Evolutionary conservation across 257 asterid genomes (phyloP).

Genomic region (Forsythia viridissima): DNA sequence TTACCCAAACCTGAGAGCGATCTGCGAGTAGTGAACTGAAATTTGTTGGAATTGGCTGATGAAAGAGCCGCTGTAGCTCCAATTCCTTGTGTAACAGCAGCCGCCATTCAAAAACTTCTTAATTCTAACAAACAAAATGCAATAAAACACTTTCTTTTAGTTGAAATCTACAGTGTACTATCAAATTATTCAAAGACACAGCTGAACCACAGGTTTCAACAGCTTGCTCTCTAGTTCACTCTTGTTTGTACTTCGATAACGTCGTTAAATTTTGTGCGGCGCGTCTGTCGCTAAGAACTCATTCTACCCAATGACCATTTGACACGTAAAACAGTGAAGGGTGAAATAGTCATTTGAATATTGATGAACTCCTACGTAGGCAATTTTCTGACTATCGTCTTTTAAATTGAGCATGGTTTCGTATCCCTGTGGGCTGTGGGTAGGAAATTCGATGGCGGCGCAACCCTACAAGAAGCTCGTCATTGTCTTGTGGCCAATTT

Average conservation of each 20-base stretch:
- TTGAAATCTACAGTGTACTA: constrained; percentile 10
- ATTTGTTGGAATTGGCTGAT: constrained; percentile 40
- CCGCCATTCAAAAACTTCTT: constrained; percentile 31
- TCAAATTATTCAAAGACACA: not conserved
- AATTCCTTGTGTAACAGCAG: constrained; percentile 47
- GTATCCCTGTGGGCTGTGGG: too few relatives aligned
- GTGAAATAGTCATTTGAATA: not conserved
- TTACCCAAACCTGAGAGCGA: constrained; percentile 41
- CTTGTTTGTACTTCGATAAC: constrained; percentile 16
- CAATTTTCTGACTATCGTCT: too few relatives aligned
- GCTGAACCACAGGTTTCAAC: constrained; percentile 37
- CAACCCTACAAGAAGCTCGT: too few relatives aligned
- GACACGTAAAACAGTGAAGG: constrained; percentile 10
- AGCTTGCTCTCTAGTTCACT: not conserved
- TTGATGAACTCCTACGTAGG: too few relatives aligned
- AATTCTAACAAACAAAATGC: not conserved
- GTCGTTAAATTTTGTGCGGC: constrained; percentile 16
- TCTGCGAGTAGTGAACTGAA: constrained; percentile 34
- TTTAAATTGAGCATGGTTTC: too few relatives aligned
- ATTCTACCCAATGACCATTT: not conserved
- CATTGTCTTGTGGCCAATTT: too few relatives aligned
- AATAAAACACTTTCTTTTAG: constrained; percentile 1
- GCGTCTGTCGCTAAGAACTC: not conserved
- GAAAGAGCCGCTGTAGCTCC: constrained; percentile 54
- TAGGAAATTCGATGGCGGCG: too few relatives aligned